A percentile compares a stretch with the other conserved stretches of the same genome.
Evolutionary conservation across 495 filamentous ascomycete species (phyloP).

Genomic region (Podospora australis): DNA sequence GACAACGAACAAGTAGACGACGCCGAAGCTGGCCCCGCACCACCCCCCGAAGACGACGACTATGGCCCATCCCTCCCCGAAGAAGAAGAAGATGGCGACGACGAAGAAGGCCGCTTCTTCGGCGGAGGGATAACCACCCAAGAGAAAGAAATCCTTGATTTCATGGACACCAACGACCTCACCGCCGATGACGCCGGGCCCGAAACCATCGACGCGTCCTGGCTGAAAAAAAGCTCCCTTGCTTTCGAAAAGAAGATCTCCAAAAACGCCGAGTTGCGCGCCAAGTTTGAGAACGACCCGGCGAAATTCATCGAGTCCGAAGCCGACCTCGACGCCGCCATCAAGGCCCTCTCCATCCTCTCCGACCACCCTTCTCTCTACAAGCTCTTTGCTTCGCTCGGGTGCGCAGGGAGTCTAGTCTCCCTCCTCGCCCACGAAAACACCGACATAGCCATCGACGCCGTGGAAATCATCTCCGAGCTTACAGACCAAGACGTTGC

Average conservation of each 20-base stretch:
- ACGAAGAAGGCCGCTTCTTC: conserved; percentile 92
- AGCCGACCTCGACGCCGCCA: conserved; percentile 84
- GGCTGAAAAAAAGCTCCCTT: conserved; percentile 75
- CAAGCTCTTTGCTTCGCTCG: conserved; percentile 72
- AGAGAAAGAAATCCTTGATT: conserved; percentile 83
- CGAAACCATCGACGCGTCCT: conserved; percentile 76
- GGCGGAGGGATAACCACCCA: conserved; percentile 79
- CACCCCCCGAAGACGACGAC: conserved; percentile 54
- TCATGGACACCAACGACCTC: conserved; percentile 50
- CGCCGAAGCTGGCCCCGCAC: conserved; percentile 44
- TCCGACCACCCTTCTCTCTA: conserved; percentile 84
- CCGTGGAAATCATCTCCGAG: conserved; percentile 85
- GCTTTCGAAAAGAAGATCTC: conserved; percentile 87
- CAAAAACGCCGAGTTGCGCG: conserved; percentile 87
- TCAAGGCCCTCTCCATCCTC: conserved; percentile 83
- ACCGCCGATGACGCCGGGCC: conserved; percentile 38
- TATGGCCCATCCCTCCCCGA: conserved; percentile 67
- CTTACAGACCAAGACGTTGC: conserved; percentile 91
- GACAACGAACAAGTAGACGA: too few relatives aligned
- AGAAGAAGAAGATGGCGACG: conserved; percentile 61
- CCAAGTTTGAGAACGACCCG: conserved; percentile 79
- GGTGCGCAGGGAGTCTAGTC: conserved; percentile 69
- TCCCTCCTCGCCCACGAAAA: conserved; percentile 89
- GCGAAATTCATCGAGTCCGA: conserved; percentile 70
- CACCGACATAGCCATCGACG: conserved; percentile 91